Base-by-base conservation (phyloP, 2,329 filamentous ascomycete genomes). In the Aspergillus udagawae region DNA sequence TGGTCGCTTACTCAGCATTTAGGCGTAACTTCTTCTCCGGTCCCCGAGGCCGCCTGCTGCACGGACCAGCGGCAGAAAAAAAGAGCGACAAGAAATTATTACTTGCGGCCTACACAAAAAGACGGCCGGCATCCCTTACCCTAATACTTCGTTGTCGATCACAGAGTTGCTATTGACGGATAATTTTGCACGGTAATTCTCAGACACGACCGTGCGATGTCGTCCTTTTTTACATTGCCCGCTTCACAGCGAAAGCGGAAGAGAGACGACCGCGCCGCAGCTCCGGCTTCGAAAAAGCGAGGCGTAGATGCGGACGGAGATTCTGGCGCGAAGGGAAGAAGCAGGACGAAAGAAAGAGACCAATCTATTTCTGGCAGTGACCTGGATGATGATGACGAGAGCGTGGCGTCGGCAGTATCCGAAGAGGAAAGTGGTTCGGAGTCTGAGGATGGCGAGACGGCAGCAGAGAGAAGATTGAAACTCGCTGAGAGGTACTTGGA, bases 161-260 rank as follows among this genome's bases (percentile, higher is more conserved):
- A 47, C 44, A 14, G 6, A n/a, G 44, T 27, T 23, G 44, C 20
- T 23, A 23, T 23, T 23, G 23, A 23, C 21, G 14, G 20, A 25
- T 23, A 42, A 35, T 42, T 38, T 51, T 55, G 10, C n/a, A 42
- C 27, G 44, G 32, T 51, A 32, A n/a, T 53, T 6, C n/a, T 27
- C 29, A 7, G 14, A 17, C 27, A 25, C 44, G 12, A 25, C 21
- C 12, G 20, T 47, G 44, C 5, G 44, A 95, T 96, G 92, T 96
- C 93, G 69, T 96, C 92, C 42, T 99, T 97, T 77, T 99, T 99
- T 77, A 96, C 92, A 52, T 80, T 88, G 42, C 92, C 94, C 5
- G 89, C 89, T 44, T 88, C 89, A 52, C 89, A 93, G 70, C 91
- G 90, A 79, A 97, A 97, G 83, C 83, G 94, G 67, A 97, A 97